Evolutionary conservation across 2,329 filamentous ascomycete genomes (phyloP).

Genomic region (Albifimbria verrucaria): DNA sequence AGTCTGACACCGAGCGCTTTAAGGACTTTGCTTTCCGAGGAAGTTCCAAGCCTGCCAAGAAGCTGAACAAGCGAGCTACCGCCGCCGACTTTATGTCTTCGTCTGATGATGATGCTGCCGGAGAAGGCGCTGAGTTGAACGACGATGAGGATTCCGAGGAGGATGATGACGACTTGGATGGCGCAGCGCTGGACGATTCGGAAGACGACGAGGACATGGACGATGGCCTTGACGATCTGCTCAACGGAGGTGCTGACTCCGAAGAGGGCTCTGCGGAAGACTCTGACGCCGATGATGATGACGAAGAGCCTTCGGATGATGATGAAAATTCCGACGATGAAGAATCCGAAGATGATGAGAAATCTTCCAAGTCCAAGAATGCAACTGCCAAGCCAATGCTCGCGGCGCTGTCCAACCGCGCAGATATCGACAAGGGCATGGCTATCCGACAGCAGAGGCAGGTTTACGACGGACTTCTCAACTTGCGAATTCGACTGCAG

Average conservation of each 20-base stretch:
- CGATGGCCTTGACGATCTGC: conserved; percentile 31
- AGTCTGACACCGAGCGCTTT: conserved; percentile 81
- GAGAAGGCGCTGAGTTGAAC: conserved; percentile 18
- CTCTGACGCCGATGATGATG: conserved; percentile 30
- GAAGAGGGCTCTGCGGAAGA: conserved; percentile 33
- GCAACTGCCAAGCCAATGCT: conserved; percentile 29
- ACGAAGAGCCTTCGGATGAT: conserved; percentile 29
- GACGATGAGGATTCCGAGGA: conserved; percentile 27
- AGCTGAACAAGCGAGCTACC: conserved; percentile 39
- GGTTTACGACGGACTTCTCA: conserved; percentile 83
- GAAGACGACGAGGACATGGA: conserved; percentile 35
- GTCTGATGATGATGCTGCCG: conserved; percentile 38
- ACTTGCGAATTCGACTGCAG: conserved; percentile 87
- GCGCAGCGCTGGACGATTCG: conserved; percentile 34
- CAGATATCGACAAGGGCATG: conserved; percentile 76
- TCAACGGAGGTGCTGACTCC: conserved; percentile 26
- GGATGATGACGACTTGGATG: conserved; percentile 28
- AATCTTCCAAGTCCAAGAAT: conserved; percentile 19
- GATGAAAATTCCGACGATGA: conserved; percentile 34
- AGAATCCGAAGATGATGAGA: conserved; percentile 31
- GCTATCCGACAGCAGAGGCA: conserved; percentile 84
- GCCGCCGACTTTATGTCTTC: conserved; percentile 58
- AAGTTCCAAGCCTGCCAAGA: conserved; percentile 48
- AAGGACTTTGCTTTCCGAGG: conserved; percentile 66
- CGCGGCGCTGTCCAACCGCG: conserved; percentile 25